Base-by-base conservation (phyloP, 805 yeast species). In the Kodamaea hsintzibuensis region DNA sequence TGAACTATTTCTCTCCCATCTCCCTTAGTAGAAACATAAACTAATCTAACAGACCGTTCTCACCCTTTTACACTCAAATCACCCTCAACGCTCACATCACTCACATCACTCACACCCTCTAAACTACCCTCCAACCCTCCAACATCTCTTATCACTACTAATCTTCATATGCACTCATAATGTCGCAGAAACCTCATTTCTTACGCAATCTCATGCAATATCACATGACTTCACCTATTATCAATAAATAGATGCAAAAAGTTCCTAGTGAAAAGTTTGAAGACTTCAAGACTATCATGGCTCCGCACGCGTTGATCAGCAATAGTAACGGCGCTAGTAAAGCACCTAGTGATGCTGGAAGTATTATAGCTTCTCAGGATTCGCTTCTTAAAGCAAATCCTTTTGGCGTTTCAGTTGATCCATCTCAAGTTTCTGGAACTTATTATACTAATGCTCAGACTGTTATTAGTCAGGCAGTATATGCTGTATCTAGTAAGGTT, bases 321-420 rank as follows among this genome's bases (percentile, higher is more conserved):
- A 40, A 40, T 22, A 40, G 44, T 13, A 16, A 10, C n/a, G 25
- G 44, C 4, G 44, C 44, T 17, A 40, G 44, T 13, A 40, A 40
- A 17, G 44, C 44, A 5, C 44, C 44, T 12, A 40, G 44, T 22
- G 44, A 40, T 17, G 44, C 44, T 40, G 44, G 44, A 17, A 40
- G 44, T 40, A 9, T 16, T 10, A 8, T 16, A 19, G 25, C 19
- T 17, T 17, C 44, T 17, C 19, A 17, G 25, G 38, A 25, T 18
- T 38, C 50, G 7, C 16, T 48, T 16, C 51, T 48, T 44, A 48
- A 40, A 25, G 43, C 67, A 16, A 65, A 61, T 55, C 90, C 91
- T 7, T 86, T 85, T 66, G 90, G 88, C 7, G 60, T 81, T 18
- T 77, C 84, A n/a, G 71, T 79, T 17, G 87, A 84, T 63, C 87